Conservation (phyloP, 345 rosid genomes). For the Boechera retrofracta region DNA sequence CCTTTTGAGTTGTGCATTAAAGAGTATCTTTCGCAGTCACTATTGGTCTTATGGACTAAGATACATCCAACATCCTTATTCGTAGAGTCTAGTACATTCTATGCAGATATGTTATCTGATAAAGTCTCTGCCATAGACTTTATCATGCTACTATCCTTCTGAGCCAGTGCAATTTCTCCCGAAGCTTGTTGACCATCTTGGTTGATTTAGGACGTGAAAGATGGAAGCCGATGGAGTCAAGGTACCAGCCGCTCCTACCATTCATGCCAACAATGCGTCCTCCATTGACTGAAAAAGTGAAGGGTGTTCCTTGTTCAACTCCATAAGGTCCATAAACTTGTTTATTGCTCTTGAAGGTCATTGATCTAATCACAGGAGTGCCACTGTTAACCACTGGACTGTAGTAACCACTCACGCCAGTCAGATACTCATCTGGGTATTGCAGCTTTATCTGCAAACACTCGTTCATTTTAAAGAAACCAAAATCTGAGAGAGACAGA, state of each 20-base stretch:
- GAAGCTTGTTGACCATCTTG: constrained; percentile 58
- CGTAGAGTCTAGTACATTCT: constrained; percentile 1
- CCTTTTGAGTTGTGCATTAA: constrained; percentile 30
- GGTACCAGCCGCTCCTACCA: constrained; percentile 77
- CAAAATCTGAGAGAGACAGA: constrained; percentile 12
- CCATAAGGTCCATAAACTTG: constrained; percentile 74
- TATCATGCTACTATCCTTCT: constrained; percentile 43
- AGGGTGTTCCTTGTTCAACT: constrained; percentile 76
- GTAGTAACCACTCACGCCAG: constrained; percentile 64
- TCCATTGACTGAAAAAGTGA: constrained; percentile 61
- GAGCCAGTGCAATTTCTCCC: constrained; percentile 57
- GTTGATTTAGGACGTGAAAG: constrained; percentile 53
- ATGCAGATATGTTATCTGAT: background rate
- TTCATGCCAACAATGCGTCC: constrained; percentile 64
- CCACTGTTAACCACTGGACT: constrained; percentile 63
- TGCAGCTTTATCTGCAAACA: constrained; percentile 68
- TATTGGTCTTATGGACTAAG: background rate
- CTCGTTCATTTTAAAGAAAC: background rate
- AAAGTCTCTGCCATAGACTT: background rate
- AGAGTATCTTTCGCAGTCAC: background rate
- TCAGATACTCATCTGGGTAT: constrained; percentile 71
- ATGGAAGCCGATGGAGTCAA: constrained; percentile 70
- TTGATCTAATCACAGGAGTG: constrained; percentile 69
- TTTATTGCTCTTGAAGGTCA: constrained; percentile 67
- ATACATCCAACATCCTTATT: constrained; percentile 36